A percentile compares a stretch with the other conserved stretches of the same genome.
Evolutionary conservation across 176 grass and related monocot species (phyloP).

Genomic region (Raddia distichophylla): DNA sequence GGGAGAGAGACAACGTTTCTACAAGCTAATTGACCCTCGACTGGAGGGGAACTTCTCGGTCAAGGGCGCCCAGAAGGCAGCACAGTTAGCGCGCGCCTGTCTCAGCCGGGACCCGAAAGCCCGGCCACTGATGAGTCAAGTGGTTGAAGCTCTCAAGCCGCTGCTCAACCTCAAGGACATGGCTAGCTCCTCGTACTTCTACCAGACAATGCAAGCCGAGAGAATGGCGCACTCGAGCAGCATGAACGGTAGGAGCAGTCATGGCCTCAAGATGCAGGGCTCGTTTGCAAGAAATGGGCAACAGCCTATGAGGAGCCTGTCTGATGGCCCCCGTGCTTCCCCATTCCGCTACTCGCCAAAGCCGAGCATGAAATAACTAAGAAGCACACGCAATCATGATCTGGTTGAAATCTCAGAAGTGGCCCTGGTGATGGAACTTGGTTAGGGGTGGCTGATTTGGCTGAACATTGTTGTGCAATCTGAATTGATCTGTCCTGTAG

Average conservation of each 20-base stretch:
- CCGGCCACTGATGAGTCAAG: conserved; percentile 79
- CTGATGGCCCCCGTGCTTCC: conserved; percentile 59
- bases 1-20: conserved; percentile 77
- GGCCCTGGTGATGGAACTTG: conserved; percentile 30
- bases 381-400: neutral
- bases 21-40: conserved; percentile 70
- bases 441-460: neutral
- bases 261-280: conserved; percentile 54
- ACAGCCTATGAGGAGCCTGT: conserved; percentile 66
- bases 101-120: conserved; percentile 75
- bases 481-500: conserved; percentile 59
- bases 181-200: conserved; percentile 74
- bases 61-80: conserved; percentile 76
- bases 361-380: conserved; percentile 47
- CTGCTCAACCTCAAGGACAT: conserved; percentile 82
- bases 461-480: conserved; percentile 35
- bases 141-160: conserved; percentile 68
- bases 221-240: conserved; percentile 61
- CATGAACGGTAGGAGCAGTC: conserved; percentile 51
- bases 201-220: conserved; percentile 71
- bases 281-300: conserved; percentile 52
- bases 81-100: conserved; percentile 65
- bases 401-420: neutral
- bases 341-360: conserved; percentile 72
- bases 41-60: conserved; percentile 82